Conservation (phyloP, 306 rosid species). For the barrel medic (Medicago truncatula) region MtrunA17r5.0-ANR NC_053046.1:44623001-44623500, state of each 20-base stretch:
- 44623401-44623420: slow-evolving; percentile 96
- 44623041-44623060: slow-evolving; percentile 3
- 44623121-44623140: slow-evolving; percentile 28
- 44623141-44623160: slow-evolving; percentile 98
- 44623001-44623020: background rate
- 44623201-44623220: slow-evolving; percentile 83
- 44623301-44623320: slow-evolving; percentile 33
- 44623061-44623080: slow-evolving; percentile 26
- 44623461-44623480: slow-evolving; percentile 72
- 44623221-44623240: slow-evolving; percentile 32
- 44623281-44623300: slow-evolving; percentile 26
- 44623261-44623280: background rate
- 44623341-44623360: slow-evolving; percentile 25
- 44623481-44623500: slow-evolving; percentile 76
- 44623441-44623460: slow-evolving; percentile 88
- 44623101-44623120: slow-evolving; percentile 25
- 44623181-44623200: slow-evolving; percentile 84
- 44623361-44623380: slow-evolving; percentile 25
- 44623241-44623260: slow-evolving; percentile 38
- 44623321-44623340: slow-evolving; percentile 28
- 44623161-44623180: slow-evolving; percentile 94
- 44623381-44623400: slow-evolving; percentile 46
- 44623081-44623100: slow-evolving; percentile 29
- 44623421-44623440: slow-evolving; percentile 96
- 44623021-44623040: background rate